phyloP scores from a whole-genome alignment of 2,329 filamentous ascomycete species.

The Penicillium palitans region DNA sequence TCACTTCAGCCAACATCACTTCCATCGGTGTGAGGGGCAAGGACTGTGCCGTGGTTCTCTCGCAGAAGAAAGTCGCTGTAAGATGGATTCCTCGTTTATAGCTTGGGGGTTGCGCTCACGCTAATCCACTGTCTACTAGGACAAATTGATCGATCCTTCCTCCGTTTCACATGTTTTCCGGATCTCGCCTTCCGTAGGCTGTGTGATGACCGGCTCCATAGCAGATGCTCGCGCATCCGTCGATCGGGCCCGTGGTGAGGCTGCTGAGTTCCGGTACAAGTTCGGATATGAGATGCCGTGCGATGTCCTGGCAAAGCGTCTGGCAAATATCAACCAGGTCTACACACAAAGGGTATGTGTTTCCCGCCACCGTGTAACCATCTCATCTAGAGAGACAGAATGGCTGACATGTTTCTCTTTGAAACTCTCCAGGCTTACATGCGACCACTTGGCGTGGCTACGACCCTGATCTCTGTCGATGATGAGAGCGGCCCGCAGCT shows the following conservation, averaged over 20 bases:
- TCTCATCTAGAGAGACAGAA: not conserved
- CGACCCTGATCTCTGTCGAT: constrained; percentile 91
- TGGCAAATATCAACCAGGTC: constrained; percentile 99
- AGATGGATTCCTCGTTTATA: constrained; percentile 40
- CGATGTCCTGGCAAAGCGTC: constrained; percentile 90
- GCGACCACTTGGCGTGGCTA: constrained; percentile 94
- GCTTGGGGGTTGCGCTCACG: not conserved
- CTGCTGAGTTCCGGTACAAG: constrained; percentile 97
- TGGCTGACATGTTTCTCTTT: constrained; percentile 4
- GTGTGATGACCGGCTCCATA: constrained; percentile 98
- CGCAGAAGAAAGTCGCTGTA: constrained; percentile 99
- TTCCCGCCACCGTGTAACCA: not conserved
- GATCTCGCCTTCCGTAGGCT: constrained; percentile 92
- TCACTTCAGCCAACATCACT: constrained; percentile 99
- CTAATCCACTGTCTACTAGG: constrained; percentile 55
- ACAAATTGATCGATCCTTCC: constrained; percentile 97
- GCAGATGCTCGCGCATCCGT: constrained; percentile 93
- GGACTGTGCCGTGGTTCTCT: constrained; percentile 93
- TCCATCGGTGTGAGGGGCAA: constrained; percentile 94
- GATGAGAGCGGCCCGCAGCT: constrained; percentile 89
- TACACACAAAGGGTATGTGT: constrained; percentile 87
- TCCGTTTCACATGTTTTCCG: constrained; percentile 98
- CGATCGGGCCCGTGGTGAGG: constrained; percentile 89
- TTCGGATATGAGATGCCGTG: constrained; percentile 99
- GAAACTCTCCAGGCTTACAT: constrained; percentile 73